Evolutionary conservation across 441 rosid genomes (phyloP), one percentile per base, ranked within the genome.

Genomic region (Pelargonium fulgidum): DNA sequence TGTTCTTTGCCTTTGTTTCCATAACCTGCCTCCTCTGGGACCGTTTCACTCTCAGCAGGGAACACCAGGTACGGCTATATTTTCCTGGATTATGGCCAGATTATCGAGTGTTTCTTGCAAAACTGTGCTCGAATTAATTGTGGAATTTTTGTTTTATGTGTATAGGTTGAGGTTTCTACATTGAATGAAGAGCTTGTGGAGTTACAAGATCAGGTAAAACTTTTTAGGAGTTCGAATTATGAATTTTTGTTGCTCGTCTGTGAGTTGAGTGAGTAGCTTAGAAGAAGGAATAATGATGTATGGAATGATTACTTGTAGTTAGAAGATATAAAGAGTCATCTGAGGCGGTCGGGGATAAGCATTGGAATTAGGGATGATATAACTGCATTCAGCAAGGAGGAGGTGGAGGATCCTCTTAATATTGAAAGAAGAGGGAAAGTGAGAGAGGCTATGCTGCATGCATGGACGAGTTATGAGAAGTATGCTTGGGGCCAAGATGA

Each of bases 301-400:
- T 52, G 59, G 4, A 36, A 6, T 52, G 59, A 14, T 5, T 52
- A 14, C 59, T 1, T 52, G 59, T 17, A 52, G 59, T 9, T 52
- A 52, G 59, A 52, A 52, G 59, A 17, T 52, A 52, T 52, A 14
- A 52, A 52, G 59, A 52, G 13, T 52, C 59, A 52, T 52, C 59
- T 52, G 4, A 52, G 59, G 17, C 59, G 59, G 4, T 17, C 14
- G 16, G 59, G 59, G 20, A 52, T 52, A 52, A 52, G 59, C 59
- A 52, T 52, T 52, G 59, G 59, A 52, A 52, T 52, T 14, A 52
- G 59, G 59, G 59, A 52, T 52, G 59, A 52, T 52, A 52, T 52
- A 5, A 14, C 19, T 52, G 59, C 59, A 4, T 52, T 52, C 59
- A 52, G 16, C 59, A 52, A 17, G 22, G 16, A n/a, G 59, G 16